Conservation (phyloP, 1,139 yeast species). For the Debaryomyces fabryi region DNA sequence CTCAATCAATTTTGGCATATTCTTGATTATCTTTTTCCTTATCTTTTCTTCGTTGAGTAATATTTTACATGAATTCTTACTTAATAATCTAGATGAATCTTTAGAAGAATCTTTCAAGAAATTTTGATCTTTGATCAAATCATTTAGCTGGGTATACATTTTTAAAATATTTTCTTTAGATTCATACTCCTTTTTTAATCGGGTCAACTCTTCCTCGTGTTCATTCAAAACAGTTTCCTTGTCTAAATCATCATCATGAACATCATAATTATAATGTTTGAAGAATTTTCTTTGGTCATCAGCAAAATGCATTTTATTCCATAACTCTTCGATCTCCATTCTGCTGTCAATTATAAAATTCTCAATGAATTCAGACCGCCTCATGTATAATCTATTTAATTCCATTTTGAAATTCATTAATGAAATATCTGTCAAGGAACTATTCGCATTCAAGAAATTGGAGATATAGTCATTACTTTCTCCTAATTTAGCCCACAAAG, state of each 20-base stretch:
- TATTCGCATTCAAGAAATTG: conserved; percentile 39
- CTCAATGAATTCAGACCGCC: conserved; percentile 66
- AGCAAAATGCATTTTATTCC: conserved; percentile 66
- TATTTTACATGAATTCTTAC: conserved; percentile 78
- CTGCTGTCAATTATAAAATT: conserved; percentile 68
- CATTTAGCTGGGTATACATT: conserved; percentile 55
- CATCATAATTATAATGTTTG: conserved; percentile 39
- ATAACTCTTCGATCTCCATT: conserved; percentile 55
- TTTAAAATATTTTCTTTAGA: conserved; percentile 57
- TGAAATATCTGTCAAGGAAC: conserved; percentile 40
- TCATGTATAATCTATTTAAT: conserved; percentile 55
- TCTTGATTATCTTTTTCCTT: conserved; percentile 65
- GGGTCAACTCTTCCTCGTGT: conserved; percentile 65
- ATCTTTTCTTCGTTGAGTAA: conserved; percentile 78
- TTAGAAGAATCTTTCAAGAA: conserved; percentile 70
- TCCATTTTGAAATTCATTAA: conserved; percentile 52
- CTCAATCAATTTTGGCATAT: conserved; percentile 64
- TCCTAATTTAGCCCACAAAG: conserved; percentile 55
- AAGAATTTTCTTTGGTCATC: conserved; percentile 44
- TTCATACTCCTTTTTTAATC: conserved; percentile 53
- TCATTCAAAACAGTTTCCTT: conserved; percentile 56
- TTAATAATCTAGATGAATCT: conserved; percentile 77
- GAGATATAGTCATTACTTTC: conserved; percentile 40
- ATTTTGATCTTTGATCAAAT: conserved; percentile 60
- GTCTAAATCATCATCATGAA: conserved; percentile 42